Conservation (phyloP, 768 basidiomycete species). For the Rhodotorula taiwanensis region DNA sequence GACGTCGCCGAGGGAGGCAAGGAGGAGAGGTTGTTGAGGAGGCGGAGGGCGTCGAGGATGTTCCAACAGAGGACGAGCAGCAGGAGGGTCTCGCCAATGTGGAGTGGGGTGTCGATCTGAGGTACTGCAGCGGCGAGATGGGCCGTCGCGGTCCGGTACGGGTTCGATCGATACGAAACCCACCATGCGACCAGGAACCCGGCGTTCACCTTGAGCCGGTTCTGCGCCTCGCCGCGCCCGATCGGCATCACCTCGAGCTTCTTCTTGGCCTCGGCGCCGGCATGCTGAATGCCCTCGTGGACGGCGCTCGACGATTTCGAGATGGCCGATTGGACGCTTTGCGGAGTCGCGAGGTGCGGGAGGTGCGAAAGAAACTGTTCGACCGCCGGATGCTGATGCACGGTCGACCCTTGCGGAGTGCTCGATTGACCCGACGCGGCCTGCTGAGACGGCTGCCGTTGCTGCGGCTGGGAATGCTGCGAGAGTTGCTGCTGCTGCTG, state of each 20-base stretch:
- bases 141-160: slow-evolving; percentile 21
- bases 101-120: slow-evolving; percentile 26
- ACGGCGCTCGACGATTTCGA: slow-evolving; percentile 3
- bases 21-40: slow-evolving; percentile 27
- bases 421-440: neutral
- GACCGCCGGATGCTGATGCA: neutral
- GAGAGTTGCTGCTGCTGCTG: neutral
- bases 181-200: slow-evolving; percentile 30
- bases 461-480: neutral
- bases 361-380: neutral
- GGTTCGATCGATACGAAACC: slow-evolving; percentile 20
- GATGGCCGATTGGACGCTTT: slow-evolving; percentile 3
- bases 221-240: slow-evolving; percentile 24
- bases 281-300: neutral
- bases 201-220: slow-evolving; percentile 27
- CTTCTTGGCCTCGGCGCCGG: slow-evolving; percentile 10
- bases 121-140: slow-evolving; percentile 26
- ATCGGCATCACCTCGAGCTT: slow-evolving; percentile 26
- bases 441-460: neutral
- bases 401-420: neutral
- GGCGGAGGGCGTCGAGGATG: slow-evolving; percentile 30
- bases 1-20: slow-evolving; percentile 13
- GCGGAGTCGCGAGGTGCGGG: slow-evolving; percentile 2
- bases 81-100: slow-evolving; percentile 20
- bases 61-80: slow-evolving; percentile 32